Conservation (phyloP, 1,284 basidiomycete genomes). For the Moesziomyces antarcticus region DNA sequence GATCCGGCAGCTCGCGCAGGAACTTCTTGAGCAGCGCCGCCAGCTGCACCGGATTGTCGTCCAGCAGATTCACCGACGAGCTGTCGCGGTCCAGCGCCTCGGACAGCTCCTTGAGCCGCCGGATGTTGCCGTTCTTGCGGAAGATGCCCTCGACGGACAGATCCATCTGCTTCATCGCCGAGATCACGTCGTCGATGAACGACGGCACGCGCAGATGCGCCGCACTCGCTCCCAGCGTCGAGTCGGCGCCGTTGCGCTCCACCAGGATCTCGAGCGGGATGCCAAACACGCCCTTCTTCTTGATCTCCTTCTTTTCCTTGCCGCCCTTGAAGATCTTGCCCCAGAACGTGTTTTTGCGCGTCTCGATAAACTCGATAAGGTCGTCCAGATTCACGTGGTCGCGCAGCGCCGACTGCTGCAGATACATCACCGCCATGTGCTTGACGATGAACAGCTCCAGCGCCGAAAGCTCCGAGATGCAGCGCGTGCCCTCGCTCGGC, state of each 20-base stretch:
- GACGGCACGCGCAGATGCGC: slow-evolving; percentile 88
- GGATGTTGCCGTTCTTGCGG: slow-evolving; percentile 97
- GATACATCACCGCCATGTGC: slow-evolving; percentile 85
- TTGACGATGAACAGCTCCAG: slow-evolving; percentile 91
- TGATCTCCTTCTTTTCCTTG: slow-evolving; percentile 77
- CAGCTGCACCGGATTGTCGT: slow-evolving; percentile 96
- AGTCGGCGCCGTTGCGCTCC: slow-evolving; percentile 95
- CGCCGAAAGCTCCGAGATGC: slow-evolving; percentile 84
- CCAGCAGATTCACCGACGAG: slow-evolving; percentile 81
- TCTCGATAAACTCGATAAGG: slow-evolving; percentile 89
- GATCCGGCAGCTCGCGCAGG: slow-evolving; percentile 94
- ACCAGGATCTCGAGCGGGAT: slow-evolving; percentile 92
- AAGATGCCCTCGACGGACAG: slow-evolving; percentile 99
- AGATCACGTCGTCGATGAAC: slow-evolving; percentile 97
- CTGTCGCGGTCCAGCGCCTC: slow-evolving; percentile 94
- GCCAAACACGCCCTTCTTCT: slow-evolving; percentile 79
- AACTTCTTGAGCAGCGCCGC: slow-evolving; percentile 98
- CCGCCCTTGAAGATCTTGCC: slow-evolving; percentile 91
- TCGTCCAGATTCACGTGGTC: slow-evolving; percentile 85
- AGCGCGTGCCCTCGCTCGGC: slow-evolving; percentile 78
- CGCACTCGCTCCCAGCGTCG: slow-evolving; percentile 86
- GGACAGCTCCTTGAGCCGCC: slow-evolving; percentile 86
- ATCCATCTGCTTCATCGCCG: slow-evolving; percentile 99
- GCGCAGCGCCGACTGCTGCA: slow-evolving; percentile 79
- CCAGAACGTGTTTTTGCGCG: slow-evolving; percentile 95